Base-by-base conservation (phyloP, 1,284 basidiomycete species). In the Retiboletus flavoniger region DNA sequence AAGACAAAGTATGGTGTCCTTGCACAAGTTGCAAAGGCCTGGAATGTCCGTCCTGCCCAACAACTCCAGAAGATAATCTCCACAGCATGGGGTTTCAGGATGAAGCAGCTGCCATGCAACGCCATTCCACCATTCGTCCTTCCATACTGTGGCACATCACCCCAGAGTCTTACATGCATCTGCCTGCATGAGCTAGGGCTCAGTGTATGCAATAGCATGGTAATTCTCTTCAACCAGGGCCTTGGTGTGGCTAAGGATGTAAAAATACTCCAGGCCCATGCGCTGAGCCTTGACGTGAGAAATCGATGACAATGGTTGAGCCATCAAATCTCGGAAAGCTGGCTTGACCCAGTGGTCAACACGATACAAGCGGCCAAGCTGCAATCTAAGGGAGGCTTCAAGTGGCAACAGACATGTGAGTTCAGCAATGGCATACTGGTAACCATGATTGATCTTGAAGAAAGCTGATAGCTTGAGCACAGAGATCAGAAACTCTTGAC, bases 391-490 rank as follows among this genome's bases (percentile, higher is more conserved):
- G 9, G 44, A 43, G 1, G 51, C 3, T 0, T 58, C 28, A 1
- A 54, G 11, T 21, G 42, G 34, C 3, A 11, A 50, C 13, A 41
- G 36, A 6, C 10, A 34, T 2, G 17, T 21, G 7, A 57, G 47
- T 28, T 54, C 40, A 17, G 41, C 10, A 32, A 59, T n/a, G 0
- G 51, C 51, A 45, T 44, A 44, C 10, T 51, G 38, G 16, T 14
- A 53, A 6, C 40, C 54, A 24, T 42, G 16, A 4, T 14, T 10
- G 17, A 58, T 56, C 3, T 58, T 34, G 11, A 50, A 54, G 19
- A 58, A 42, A 1, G 32, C 19, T 0, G 41, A 53, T 7, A 56
- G 11, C n/a, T 58, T 51, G 21, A 58, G 54, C 0, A 58, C 16
- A 0, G 45, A 31, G 3, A 53, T 48, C 0, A 58, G 44, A 38